Base-by-base conservation (phyloP, 495 filamentous ascomycete species). In the Amphirosellinia nigrospora region DNA sequence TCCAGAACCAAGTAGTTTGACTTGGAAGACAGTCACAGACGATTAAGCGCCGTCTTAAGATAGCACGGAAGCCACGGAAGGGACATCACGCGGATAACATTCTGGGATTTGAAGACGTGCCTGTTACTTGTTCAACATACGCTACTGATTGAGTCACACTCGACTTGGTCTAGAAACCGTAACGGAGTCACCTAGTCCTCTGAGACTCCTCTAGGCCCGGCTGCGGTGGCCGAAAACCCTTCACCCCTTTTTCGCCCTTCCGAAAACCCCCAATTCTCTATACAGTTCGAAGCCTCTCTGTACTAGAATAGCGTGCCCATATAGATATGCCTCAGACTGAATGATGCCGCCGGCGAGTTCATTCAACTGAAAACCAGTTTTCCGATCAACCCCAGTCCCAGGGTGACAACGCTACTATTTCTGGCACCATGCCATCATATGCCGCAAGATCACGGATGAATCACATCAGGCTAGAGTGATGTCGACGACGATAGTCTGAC, bases 151-250 rank as follows among this genome's bases (percentile, higher is more conserved):
- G 5, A 9, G 43, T 50, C 19, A 38, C 4, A 41, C 21, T 53
- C 32, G 46, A 30, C 28, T 19, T 36, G 10, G 34, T n/a, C 16
- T 23, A 8, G 28, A n/a, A 53, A 38, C n/a, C 5, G 36, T 8
- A 50, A 36, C 28, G 13, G 46, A 15, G 46, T 41, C 10, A 11
- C 46, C 19, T 34, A 41, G 63, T 65, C 13, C 46, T 53, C 63
- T n/a, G 6, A 34, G 63, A 65, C 63, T 26, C 19, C 63, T 53
- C 63, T 65, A 30, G 63, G 63, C 46, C 46, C 34, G 30, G 63
- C 19, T 8, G 39, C 15, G 28, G 3, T 52, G n/a, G 45, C 62
- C 30, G 26, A 28, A 32, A 65, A 32, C 46, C n/a, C 28, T 19
- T 28, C 16, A 6, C 39, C 26, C 7, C 28, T 34, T 38, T 19